Evolutionary conservation across 305 asterid genomes (phyloP).

Genomic region (Ilex paraguariensis): DNA sequence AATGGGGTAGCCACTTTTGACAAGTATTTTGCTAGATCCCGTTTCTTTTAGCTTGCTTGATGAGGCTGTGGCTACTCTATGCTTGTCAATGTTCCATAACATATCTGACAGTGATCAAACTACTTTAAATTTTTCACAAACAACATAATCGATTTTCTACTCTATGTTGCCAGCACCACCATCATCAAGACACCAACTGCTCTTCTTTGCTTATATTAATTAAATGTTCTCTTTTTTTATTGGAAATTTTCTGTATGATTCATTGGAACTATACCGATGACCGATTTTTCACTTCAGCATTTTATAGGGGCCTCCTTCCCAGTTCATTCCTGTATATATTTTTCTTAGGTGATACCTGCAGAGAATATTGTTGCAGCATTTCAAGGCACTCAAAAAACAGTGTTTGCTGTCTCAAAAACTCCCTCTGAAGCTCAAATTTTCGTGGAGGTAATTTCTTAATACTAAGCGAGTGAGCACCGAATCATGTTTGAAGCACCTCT

Average conservation of each 20-base stretch:
- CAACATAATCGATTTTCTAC: too few species aligned
- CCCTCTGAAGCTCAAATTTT: constrained; percentile 69
- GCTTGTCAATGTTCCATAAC: too few species aligned
- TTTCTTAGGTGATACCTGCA: constrained; percentile 71
- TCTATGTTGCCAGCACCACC: not conserved
- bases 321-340: constrained; percentile 2
- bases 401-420: constrained; percentile 69
- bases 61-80: too few species aligned
- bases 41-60: too few species aligned
- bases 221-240: not conserved
- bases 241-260: too few species aligned
- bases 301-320: not conserved
- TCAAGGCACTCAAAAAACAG: constrained; percentile 60
- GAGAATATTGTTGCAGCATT: constrained; percentile 84
- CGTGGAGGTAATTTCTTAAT: constrained; percentile 51
- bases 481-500: not conserved
- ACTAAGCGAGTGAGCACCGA: not conserved
- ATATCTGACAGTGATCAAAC: too few species aligned
- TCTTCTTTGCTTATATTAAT: not conserved
- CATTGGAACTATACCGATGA: too few species aligned
- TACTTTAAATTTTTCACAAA: too few species aligned
- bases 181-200: not conserved
- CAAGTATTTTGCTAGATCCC: too few species aligned
- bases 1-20: too few species aligned
- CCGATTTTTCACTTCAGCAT: too few species aligned